phyloP scores from a whole-genome alignment of 352 stramenopile genomes.

The Globisporangium nodosum region DNA sequence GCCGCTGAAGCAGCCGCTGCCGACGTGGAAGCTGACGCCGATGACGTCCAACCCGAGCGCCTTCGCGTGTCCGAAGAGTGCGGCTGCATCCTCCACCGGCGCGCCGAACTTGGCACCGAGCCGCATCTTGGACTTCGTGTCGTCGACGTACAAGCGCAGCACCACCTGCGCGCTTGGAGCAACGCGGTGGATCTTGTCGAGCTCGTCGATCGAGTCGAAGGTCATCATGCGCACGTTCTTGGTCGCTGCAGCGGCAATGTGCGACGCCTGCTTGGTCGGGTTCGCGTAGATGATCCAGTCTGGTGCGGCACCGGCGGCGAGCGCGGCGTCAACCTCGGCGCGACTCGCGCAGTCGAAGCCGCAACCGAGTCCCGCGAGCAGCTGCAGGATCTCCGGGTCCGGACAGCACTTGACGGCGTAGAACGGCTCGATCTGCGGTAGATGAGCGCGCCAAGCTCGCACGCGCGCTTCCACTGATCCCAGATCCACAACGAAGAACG shows the following conservation, averaged over 20 bases:
- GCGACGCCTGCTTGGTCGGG: slow-evolving; percentile 90
- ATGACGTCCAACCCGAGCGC: slow-evolving; percentile 83
- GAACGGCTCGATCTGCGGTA: slow-evolving; percentile 88
- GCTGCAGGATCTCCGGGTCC: slow-evolving; percentile 68
- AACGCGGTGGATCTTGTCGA: slow-evolving; percentile 90
- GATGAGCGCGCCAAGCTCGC: slow-evolving; percentile 74
- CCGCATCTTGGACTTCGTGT: slow-evolving; percentile 89
- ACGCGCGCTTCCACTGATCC: slow-evolving; percentile 74
- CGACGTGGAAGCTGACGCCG: slow-evolving; percentile 94
- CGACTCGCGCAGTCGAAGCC: slow-evolving; percentile 93
- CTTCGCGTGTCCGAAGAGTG: slow-evolving; percentile 85
- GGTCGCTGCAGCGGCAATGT: slow-evolving; percentile 82
- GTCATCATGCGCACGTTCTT: slow-evolving; percentile 86
- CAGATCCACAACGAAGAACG: slow-evolving; percentile 90
- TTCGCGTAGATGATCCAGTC: slow-evolving; percentile 94
- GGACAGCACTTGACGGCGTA: slow-evolving; percentile 97
- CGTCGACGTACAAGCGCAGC: slow-evolving; percentile 90
- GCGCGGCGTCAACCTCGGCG: slow-evolving; percentile 87
- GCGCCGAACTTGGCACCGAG: slow-evolving; percentile 94
- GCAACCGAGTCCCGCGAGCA: slow-evolving; percentile 58
- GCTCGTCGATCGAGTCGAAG: slow-evolving; percentile 93
- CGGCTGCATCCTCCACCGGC: slow-evolving; percentile 84
- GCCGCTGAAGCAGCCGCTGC: slow-evolving; percentile 90
- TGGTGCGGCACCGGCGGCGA: slow-evolving; percentile 56
- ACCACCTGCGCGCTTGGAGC: slow-evolving; percentile 82